Evolutionary conservation across 805 yeast species (phyloP), one percentile per base, ranked within the genome.

Genomic region (Saccharomycopsis guyanensis): DNA sequence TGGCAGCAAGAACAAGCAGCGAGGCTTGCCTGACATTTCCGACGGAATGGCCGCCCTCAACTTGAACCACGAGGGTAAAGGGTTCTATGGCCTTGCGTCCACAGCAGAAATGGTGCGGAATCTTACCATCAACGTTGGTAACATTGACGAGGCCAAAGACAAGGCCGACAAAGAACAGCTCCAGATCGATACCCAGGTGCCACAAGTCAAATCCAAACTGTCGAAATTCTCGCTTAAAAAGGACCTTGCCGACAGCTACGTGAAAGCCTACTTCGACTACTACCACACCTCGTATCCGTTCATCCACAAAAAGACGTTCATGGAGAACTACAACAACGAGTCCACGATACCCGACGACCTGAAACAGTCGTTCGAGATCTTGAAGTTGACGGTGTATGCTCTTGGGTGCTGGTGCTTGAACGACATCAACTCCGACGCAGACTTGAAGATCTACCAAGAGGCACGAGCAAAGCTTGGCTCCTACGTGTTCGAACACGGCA

Each of bases 381-480:
- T 82, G 27, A 59, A 76, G 36, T 73, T 79, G 55, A 70, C 80
- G 0, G 76, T 80, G 0, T 58, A 80, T 23, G 82, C 84, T 0
- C 61, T 82, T n/a, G 88, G 87, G 13, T 73, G 84, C 20, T 80
- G 84, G 82, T 77, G 83, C 57, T 52, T 72, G 8, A 81, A 80
- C 12, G 82, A 78, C 51, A 59, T 59, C 4, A 56, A 67, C 15
- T 65, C 74, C 1, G 69, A 68, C 45, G 64, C 71, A 35, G 85
- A 80, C 56, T 51, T 77, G 31, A 65, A 72, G 39, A 81, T 78
- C 50, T 82, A 77, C 55, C 71, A 71, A 40, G 66, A 72, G 50
- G 80, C 80, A 18, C 70, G 73, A 58, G 61, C 64, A 8, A 61
- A 63, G 46, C 51, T 78, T 36, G 64, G 64, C 40, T 65, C 66